Percentiles rank a stretch among this genome's conserved stretches.
These are phyloP conservation scores for Auricularia sp. DNA, from an alignment of 768 basidiomycete genomes.

Conservation along the genomic window DNA sequence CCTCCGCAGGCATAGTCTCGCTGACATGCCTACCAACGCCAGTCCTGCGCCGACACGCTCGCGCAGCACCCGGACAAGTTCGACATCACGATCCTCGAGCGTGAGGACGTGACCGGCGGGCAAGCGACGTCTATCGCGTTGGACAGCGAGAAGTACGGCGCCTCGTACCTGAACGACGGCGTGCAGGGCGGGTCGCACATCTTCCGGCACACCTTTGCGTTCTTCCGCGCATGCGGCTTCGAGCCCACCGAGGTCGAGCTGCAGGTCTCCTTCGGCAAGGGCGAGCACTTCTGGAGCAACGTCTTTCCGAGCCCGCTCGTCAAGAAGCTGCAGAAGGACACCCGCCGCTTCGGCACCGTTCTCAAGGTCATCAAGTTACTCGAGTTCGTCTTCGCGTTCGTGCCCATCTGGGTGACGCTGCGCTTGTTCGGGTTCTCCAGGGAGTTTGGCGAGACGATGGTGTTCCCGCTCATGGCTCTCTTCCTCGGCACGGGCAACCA, in stretches of 20 bases:
- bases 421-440: not conserved
- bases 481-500: constrained; percentile 28
- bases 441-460: constrained; percentile 26
- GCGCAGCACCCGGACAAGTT: constrained; percentile 23
- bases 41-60: constrained; percentile 27
- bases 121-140: constrained; percentile 28
- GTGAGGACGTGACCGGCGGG: constrained; percentile 19
- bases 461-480: constrained; percentile 27
- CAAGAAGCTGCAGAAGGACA: constrained; percentile 22
- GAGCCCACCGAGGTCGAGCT: constrained; percentile 24
- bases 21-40: constrained; percentile 1
- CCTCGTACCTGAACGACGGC: constrained; percentile 28
- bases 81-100: constrained; percentile 24
- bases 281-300: constrained; percentile 29
- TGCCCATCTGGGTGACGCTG: not conserved
- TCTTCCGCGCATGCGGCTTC: constrained; percentile 27
- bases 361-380: constrained; percentile 12
- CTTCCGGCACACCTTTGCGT: constrained; percentile 26
- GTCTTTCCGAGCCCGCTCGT: constrained; percentile 29
- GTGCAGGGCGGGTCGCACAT: constrained; percentile 22
- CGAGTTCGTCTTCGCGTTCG: not conserved
- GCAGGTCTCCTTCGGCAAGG: constrained; percentile 29
- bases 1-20: too few species aligned
- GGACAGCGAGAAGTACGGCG: constrained; percentile 22
- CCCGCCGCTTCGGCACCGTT: constrained; percentile 26